These are phyloP conservation scores for Pythium volutum DNA, from an alignment of 352 stramenopile species.

Conservation along the genomic window DNA sequence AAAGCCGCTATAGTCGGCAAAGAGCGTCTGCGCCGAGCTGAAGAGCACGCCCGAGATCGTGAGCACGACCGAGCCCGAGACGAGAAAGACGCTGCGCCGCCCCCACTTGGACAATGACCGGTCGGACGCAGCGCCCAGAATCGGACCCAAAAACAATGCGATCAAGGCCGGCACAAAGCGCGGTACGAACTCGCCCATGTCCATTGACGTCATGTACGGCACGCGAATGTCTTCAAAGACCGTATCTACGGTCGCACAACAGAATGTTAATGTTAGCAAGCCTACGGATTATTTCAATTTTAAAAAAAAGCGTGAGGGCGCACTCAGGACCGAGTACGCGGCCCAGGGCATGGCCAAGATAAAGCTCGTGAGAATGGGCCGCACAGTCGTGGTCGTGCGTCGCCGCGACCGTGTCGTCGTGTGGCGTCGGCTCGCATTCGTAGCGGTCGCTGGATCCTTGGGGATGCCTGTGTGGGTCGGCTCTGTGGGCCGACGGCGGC, in stretches of 20 bases:
- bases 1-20: slow-evolving; percentile 36
- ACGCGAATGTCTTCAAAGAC: slow-evolving; percentile 64
- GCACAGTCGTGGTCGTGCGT: slow-evolving; percentile 4
- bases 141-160: slow-evolving; percentile 62
- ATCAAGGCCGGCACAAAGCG: slow-evolving; percentile 63
- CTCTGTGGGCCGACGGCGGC: neutral
- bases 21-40: slow-evolving; percentile 60
- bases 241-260: slow-evolving; percentile 37
- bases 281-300: neutral
- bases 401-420: neutral
- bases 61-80: slow-evolving; percentile 44
- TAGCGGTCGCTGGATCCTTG: neutral
- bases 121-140: slow-evolving; percentile 69
- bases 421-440: neutral
- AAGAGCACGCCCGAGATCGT: slow-evolving; percentile 59
- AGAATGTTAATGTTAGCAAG: neutral
- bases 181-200: slow-evolving; percentile 52
- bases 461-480: neutral
- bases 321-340: slow-evolving; percentile 69
- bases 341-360: slow-evolving; percentile 74
- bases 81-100: slow-evolving; percentile 63
- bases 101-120: slow-evolving; percentile 69
- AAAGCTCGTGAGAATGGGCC: slow-evolving; percentile 46
- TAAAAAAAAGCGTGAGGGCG: too few relatives aligned
- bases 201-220: slow-evolving; percentile 73